Conservation (phyloP, 2,329 filamentous ascomycete species). For the Hypoxylon sp. region DNA sequence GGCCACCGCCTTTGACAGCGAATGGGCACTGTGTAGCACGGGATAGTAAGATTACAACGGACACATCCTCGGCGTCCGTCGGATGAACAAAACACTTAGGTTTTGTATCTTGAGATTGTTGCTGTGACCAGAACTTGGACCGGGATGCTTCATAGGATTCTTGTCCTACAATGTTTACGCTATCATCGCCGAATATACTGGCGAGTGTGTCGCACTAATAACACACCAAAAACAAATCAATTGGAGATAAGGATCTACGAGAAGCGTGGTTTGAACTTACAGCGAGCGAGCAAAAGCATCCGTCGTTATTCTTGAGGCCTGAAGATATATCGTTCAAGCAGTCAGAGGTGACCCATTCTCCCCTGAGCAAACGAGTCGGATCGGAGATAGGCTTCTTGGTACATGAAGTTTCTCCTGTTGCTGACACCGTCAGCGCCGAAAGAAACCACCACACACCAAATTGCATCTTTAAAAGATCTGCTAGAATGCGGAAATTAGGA, state of each 20-base stretch:
- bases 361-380: conserved; percentile 8
- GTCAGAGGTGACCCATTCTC: conserved; percentile 21
- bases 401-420: conserved; percentile 5
- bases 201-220: conserved; percentile 34
- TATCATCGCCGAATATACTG: conserved; percentile 27
- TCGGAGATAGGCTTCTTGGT: conserved; percentile 1
- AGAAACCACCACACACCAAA: conserved; percentile 2
- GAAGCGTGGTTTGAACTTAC: conserved; percentile 12
- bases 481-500: background rate
- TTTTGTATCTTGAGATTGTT: conserved; percentile 33
- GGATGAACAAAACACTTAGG: conserved; percentile 50
- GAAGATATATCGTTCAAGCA: conserved; percentile 19
- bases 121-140: conserved; percentile 33
- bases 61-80: conserved; percentile 48
- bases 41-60: conserved; percentile 48
- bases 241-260: background rate
- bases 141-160: conserved; percentile 31
- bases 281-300: conserved; percentile 33
- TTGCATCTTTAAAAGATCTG: conserved; percentile 8
- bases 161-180: conserved; percentile 26
- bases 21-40: conserved; percentile 53
- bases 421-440: conserved; percentile 6
- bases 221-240: background rate
- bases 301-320: conserved; percentile 11
- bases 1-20: conserved; percentile 56